These are phyloP conservation scores for Tetrapyrgos nigripes DNA, from an alignment of 1,284 basidiomycete species.

Conservation along the genomic window DNA sequence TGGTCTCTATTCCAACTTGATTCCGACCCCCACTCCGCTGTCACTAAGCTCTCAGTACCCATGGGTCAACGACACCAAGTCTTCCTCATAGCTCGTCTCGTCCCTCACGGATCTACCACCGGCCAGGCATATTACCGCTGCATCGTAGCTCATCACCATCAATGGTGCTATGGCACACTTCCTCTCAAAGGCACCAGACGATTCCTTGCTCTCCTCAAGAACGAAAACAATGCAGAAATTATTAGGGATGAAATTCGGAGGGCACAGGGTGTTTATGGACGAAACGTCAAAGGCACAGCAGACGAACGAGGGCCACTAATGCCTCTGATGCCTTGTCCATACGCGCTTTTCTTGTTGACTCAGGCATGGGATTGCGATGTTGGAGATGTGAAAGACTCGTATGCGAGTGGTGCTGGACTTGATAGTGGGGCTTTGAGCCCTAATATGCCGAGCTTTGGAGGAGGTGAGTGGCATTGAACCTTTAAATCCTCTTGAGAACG, in stretches of 20 bases:
- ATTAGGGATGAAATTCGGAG: constrained; percentile 39
- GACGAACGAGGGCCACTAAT: too few relatives aligned
- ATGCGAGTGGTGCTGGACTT: neutral
- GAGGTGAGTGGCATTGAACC: constrained; percentile 29
- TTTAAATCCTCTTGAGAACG: neutral
- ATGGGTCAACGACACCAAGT: constrained; percentile 29
- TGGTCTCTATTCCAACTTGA: too few relatives aligned
- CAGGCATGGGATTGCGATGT: constrained; percentile 5
- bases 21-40: too few relatives aligned
- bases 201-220: constrained; percentile 40
- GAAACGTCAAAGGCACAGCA: neutral
- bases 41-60: too few relatives aligned
- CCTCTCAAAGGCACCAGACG: constrained; percentile 37
- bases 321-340: neutral
- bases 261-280: neutral
- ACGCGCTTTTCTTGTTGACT: neutral
- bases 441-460: constrained; percentile 16
- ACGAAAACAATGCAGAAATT: constrained; percentile 40
- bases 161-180: constrained; percentile 42
- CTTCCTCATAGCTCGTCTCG: constrained; percentile 21
- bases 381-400: neutral
- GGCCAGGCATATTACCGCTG: constrained; percentile 39
- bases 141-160: constrained; percentile 43
- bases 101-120: constrained; percentile 22
- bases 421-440: neutral